A percentile compares a stretch with the other conserved stretches of the same genome.
phyloP scores from a whole-genome alignment of 495 filamentous ascomycete species.

The Xylaria intraflava region DNA sequence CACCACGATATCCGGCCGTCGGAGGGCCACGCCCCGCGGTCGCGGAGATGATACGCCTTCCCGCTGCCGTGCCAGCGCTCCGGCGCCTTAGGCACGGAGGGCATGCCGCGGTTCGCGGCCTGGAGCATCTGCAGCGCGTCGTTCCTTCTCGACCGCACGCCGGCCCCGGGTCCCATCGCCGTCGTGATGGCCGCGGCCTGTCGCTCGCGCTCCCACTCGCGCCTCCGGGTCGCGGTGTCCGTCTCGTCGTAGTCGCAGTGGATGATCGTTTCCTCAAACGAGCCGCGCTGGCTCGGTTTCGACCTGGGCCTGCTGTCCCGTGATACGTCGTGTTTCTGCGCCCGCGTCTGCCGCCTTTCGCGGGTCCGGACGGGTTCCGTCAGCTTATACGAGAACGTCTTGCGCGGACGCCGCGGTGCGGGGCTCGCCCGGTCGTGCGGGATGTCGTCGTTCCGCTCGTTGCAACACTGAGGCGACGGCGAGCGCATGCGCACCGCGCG shows the following conservation, averaged over 20 bases:
- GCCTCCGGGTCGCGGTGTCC: not conserved
- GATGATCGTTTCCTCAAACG: conserved; percentile 7
- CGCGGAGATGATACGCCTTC: conserved; percentile 12
- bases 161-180: not conserved
- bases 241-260: conserved; percentile 3
- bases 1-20: not conserved
- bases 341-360: not conserved
- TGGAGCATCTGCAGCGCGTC: conserved; percentile 25
- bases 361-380: not conserved
- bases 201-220: not conserved
- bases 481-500: conserved; percentile 17
- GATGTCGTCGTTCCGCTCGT: not conserved
- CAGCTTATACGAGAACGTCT: conserved; percentile 9
- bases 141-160: not conserved
- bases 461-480: conserved; percentile 11
- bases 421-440: not conserved
- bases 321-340: not conserved
- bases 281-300: conserved; percentile 2
- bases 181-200: not conserved
- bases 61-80: conserved; percentile 20
- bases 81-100: conserved; percentile 28
- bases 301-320: not conserved
- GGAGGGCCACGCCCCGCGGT: conserved; percentile 5
- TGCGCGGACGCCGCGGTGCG: not conserved
- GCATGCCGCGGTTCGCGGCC: conserved; percentile 34